Evolutionary conservation across 2,329 filamentous ascomycete genomes (phyloP).

Genomic region (Cladosporium sp.): DNA sequence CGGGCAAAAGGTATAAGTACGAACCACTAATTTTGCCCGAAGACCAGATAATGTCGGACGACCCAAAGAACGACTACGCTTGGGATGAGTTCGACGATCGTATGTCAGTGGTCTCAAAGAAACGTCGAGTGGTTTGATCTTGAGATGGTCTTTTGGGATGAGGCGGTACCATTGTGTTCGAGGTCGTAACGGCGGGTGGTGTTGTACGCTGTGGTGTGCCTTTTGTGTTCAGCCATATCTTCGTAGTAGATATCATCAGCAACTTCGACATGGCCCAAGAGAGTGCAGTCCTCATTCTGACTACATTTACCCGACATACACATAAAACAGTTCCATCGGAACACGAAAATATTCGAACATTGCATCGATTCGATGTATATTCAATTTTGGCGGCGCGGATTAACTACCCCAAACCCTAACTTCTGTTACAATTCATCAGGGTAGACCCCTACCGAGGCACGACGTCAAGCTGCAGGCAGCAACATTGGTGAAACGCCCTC

Average conservation of each 20-base stretch:
- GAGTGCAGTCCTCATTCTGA: no score
- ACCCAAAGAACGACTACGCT: neutral
- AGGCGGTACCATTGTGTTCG: no score
- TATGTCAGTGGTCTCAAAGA: neutral
- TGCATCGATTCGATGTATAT: no score
- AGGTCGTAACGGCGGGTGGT: no score
- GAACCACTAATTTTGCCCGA: no score
- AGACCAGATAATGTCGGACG: neutral
- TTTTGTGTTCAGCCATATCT: neutral
- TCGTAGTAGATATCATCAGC: neutral
- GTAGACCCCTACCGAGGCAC: neutral
- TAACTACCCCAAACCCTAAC: neutral
- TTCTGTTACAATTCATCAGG: neutral
- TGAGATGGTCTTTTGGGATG: neutral
- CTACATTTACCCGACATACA: no score
- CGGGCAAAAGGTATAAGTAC: no score
- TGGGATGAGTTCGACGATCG: neutral
- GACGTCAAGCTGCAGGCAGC: slow-evolving; percentile 10
- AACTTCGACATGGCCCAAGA: neutral
- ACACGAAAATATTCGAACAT: no score
- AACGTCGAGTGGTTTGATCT: neutral
- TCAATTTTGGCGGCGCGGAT: no score
- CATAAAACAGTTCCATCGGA: no score
- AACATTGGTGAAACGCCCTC: neutral
- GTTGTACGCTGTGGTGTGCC: no score